These are phyloP conservation scores for Scedosporium aurantiacum DNA, from an alignment of 2,329 filamentous ascomycete genomes.

Conservation along the genomic window DNA sequence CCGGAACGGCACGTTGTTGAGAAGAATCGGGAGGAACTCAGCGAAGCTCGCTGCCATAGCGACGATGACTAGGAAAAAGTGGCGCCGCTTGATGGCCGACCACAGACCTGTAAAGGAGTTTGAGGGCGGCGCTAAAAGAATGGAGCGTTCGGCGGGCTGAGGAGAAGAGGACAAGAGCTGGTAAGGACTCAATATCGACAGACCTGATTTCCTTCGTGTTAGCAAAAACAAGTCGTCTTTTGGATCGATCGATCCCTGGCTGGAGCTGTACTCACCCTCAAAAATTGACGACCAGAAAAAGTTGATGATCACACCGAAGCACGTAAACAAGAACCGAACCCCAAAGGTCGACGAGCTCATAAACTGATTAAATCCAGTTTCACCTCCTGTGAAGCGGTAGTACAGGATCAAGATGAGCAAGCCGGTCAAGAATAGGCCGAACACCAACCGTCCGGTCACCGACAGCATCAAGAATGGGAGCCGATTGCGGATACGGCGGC, in stretches of 20 bases:
- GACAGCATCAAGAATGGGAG: slow-evolving; percentile 25
- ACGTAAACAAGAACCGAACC: slow-evolving; percentile 30
- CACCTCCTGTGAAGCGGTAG: slow-evolving; percentile 19
- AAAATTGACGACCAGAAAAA: slow-evolving; percentile 31
- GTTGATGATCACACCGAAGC: slow-evolving; percentile 27
- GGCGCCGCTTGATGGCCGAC: slow-evolving; percentile 21
- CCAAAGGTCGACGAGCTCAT: slow-evolving; percentile 30
- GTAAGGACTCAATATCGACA: slow-evolving; percentile 33
- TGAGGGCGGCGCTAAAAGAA: slow-evolving; percentile 29
- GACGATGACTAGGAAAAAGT: slow-evolving; percentile 28
- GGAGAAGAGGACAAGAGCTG: slow-evolving; percentile 25
- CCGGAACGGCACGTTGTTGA: slow-evolving; percentile 37
- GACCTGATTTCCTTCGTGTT: slow-evolving; percentile 19
- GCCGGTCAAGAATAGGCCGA: slow-evolving; percentile 21
- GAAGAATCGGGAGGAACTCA: slow-evolving; percentile 37
- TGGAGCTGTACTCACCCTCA: slow-evolving; percentile 16
- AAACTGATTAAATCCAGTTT: slow-evolving; percentile 18
- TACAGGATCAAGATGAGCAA: slow-evolving; percentile 26
- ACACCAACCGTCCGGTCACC: slow-evolving; percentile 20
- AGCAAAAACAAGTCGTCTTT: neutral
- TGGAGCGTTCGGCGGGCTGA: slow-evolving; percentile 23
- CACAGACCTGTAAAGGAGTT: slow-evolving; percentile 34
- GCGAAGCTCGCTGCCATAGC: slow-evolving; percentile 32
- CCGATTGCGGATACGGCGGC: neutral
- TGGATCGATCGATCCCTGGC: too few relatives aligned